Conservation (phyloP, 2,329 filamentous ascomycete species). For the Ramichloridium luteum region DNA sequence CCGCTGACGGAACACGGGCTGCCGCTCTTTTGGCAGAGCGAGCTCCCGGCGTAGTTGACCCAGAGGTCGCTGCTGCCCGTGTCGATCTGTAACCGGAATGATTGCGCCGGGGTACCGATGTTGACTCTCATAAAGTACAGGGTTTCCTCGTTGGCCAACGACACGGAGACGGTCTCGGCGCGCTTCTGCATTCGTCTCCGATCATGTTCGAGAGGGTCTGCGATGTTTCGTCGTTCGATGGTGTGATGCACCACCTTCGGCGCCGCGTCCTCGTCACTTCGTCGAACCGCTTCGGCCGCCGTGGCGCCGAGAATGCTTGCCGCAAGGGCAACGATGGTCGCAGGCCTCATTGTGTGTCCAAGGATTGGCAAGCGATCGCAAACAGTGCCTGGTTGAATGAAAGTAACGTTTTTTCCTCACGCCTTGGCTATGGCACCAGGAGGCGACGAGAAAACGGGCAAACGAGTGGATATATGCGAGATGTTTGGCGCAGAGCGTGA, state of each 20-base stretch:
- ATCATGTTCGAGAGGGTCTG: conserved; percentile 37
- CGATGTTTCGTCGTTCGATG: conserved; percentile 37
- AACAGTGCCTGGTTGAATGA: too few relatives aligned
- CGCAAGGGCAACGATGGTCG: conserved; percentile 17
- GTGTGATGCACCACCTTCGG: conserved; percentile 39
- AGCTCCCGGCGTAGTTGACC: conserved; percentile 53
- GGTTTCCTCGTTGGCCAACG: conserved; percentile 46
- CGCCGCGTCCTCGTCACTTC: conserved; percentile 11
- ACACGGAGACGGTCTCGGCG: conserved; percentile 32
- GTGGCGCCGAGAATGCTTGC: conserved; percentile 15
- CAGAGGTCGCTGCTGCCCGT: conserved; percentile 53
- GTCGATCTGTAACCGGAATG: conserved; percentile 45
- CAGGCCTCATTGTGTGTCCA: conserved; percentile 13
- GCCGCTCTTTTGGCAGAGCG: conserved; percentile 38
- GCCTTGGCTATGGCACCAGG: too few relatives aligned
- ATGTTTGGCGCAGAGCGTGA: too few relatives aligned
- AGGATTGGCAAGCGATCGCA: too few relatives aligned
- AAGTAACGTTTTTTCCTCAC: too few relatives aligned
- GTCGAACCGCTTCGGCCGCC: conserved; percentile 21
- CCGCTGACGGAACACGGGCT: conserved; percentile 50
- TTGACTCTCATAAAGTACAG: conserved; percentile 48
- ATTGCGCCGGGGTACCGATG: conserved; percentile 46
- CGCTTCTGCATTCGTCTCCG: conserved; percentile 31
- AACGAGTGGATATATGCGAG: too few relatives aligned
- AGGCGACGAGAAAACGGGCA: too few relatives aligned